A percentile compares a stretch with the other conserved stretches of the same genome.
These are phyloP conservation scores for Trametes gibbosa DNA, from an alignment of 768 basidiomycete species.

Conservation along the genomic window DNA sequence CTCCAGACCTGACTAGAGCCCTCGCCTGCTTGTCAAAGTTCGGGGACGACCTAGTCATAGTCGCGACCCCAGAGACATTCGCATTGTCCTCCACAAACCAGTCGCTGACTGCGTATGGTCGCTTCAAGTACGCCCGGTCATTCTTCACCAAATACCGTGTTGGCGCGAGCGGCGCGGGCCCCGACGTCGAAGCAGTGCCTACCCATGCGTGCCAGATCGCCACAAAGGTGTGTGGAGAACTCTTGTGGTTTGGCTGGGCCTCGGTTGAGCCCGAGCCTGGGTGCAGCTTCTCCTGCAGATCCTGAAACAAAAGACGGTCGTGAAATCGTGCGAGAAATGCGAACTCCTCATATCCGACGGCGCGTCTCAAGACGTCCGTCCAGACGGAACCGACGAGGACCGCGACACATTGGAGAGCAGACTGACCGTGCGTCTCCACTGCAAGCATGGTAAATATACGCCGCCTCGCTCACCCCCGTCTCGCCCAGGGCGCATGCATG, in stretches of 20 bases:
- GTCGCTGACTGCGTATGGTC: constrained; percentile 78
- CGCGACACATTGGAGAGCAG: constrained; percentile 67
- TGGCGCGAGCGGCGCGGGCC: constrained; percentile 22
- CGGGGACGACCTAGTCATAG: constrained; percentile 75
- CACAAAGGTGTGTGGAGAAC: constrained; percentile 60
- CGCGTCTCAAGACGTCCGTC: constrained; percentile 22
- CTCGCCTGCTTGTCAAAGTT: constrained; percentile 77
- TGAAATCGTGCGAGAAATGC: constrained; percentile 75
- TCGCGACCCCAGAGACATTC: constrained; percentile 58
- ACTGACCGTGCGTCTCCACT: constrained; percentile 69
- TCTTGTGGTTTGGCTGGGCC: too few relatives aligned
- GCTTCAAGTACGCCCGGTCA: constrained; percentile 63
- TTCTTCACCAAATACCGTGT: constrained; percentile 73
- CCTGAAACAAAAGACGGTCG: constrained; percentile 68
- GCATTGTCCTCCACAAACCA: constrained; percentile 75
- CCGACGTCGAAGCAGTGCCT: constrained; percentile 34
- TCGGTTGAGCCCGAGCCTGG: background rate
- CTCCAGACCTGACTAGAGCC: constrained; percentile 68
- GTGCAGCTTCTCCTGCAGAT: constrained; percentile 64
- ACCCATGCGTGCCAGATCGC: constrained; percentile 63
- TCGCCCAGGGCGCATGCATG: background rate
- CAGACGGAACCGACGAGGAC: constrained; percentile 39
- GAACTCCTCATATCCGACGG: constrained; percentile 68
- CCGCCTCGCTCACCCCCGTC: background rate
- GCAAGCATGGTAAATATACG: constrained; percentile 70